phyloP scores from a whole-genome alignment of 2,329 filamentous ascomycete species.

The Neophaeococcomyces aloes region DNA sequence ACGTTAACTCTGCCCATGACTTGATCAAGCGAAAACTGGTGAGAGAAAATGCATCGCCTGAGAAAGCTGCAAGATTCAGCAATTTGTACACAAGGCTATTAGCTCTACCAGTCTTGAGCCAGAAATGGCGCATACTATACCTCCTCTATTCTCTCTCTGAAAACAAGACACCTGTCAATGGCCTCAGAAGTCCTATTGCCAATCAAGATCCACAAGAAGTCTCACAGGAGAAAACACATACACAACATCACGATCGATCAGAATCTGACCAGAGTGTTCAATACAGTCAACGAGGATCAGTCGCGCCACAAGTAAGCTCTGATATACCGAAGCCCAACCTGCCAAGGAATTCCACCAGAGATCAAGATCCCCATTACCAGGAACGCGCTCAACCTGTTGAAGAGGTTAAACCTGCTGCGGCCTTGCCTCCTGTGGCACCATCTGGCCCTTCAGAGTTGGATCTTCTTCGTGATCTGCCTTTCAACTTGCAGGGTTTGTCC shows the following conservation, averaged over 20 bases:
- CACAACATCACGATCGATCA: neutral
- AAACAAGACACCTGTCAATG: constrained; percentile 41
- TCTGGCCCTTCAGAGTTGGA: constrained; percentile 53
- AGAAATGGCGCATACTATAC: constrained; percentile 96
- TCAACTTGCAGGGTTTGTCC: constrained; percentile 83
- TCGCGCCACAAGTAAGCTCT: neutral
- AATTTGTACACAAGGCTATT: constrained; percentile 84
- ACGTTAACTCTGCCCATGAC: constrained; percentile 82
- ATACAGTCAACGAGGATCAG: neutral
- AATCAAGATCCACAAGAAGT: constrained; percentile 11
- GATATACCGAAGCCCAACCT: neutral
- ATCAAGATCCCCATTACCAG: neutral
- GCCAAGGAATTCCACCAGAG: neutral
- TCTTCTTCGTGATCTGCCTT: constrained; percentile 71
- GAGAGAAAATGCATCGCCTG: constrained; percentile 60
- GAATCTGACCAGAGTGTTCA: constrained; percentile 1
- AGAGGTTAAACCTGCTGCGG: neutral
- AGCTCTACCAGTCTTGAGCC: constrained; percentile 79
- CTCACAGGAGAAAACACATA: neutral
- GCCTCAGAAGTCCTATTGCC: constrained; percentile 31
- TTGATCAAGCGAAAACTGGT: constrained; percentile 83
- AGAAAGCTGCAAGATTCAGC: constrained; percentile 71
- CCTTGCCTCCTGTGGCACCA: neutral
- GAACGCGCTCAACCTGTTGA: neutral
- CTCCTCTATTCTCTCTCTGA: constrained; percentile 77